phyloP scores from a whole-genome alignment of 2,329 filamentous ascomycete species.

The Orbilia ellipsospora region DNA sequence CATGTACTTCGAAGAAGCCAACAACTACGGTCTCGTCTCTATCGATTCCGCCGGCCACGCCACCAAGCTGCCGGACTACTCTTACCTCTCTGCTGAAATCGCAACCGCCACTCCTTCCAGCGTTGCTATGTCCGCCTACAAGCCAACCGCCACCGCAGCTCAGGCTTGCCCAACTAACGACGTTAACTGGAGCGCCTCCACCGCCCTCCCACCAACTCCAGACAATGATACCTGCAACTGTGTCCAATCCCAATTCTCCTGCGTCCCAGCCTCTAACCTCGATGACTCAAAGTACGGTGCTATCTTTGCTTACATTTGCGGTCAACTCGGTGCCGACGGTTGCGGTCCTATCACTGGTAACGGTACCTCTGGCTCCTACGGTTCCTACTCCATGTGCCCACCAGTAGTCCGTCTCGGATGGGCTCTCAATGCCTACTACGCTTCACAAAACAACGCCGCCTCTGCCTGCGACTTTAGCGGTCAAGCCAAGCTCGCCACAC shows the following conservation, averaged over 20 bases:
- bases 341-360: conserved; percentile 78
- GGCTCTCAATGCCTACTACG: conserved; percentile 79
- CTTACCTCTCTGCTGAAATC: conserved; percentile 76
- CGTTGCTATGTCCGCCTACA: conserved; percentile 76
- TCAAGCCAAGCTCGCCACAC: conserved; percentile 67
- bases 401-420: conserved; percentile 77
- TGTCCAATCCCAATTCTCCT: conserved; percentile 80
- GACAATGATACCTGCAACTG: conserved; percentile 83
- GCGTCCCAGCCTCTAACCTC: conserved; percentile 72
- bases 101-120: conserved; percentile 74
- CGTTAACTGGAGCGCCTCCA: conserved; percentile 75
- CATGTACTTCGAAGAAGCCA: conserved; percentile 94
- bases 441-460: conserved; percentile 63
- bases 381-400: conserved; percentile 81
- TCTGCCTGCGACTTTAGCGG: conserved; percentile 78
- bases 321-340: conserved; percentile 62
- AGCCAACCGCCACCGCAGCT: conserved; percentile 75
- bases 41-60: conserved; percentile 70
- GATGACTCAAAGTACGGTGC: conserved; percentile 71
- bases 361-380: conserved; percentile 75
- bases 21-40: conserved; percentile 84
- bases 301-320: conserved; percentile 80
- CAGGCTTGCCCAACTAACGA: conserved; percentile 76
- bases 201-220: conserved; percentile 81
- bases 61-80: conserved; percentile 78